Conservation (phyloP, 176 grass and related monocot species). For the sorghum (Sorghum bicolor) region DNA sequence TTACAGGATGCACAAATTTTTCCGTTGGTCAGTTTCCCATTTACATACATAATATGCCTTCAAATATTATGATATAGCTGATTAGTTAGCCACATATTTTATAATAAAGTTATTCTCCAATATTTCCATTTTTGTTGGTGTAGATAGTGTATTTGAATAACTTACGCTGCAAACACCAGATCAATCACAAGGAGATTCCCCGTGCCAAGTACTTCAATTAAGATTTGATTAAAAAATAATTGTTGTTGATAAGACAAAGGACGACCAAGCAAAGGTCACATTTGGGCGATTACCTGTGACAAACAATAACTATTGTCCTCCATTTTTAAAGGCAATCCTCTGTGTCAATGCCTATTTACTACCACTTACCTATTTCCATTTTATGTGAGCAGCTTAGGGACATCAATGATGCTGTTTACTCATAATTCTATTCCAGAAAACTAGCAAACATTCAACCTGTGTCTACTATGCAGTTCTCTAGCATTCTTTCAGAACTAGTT, state of each 20-base stretch:
- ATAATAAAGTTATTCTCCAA: too few species aligned
- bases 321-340: neutral
- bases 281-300: neutral
- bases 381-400: neutral
- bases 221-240: neutral
- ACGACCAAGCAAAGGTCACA: neutral
- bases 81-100: too few species aligned
- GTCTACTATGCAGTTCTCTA: neutral
- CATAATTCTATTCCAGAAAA: neutral
- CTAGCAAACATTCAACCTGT: neutral
- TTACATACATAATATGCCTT: too few species aligned
- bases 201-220: too few species aligned
- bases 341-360: neutral
- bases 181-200: too few species aligned
- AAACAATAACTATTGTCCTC: neutral
- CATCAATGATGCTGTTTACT: neutral
- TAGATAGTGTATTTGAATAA: too few species aligned
- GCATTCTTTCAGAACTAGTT: neutral
- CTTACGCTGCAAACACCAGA: too few species aligned
- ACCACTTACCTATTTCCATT: neutral
- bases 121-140: too few species aligned
- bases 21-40: neutral
- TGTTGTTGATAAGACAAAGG: neutral
- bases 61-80: too few species aligned
- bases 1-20: neutral